Evolutionary conservation across 257 asterid species (phyloP), one percentile per base, ranked within the genome.

Genomic region (Eustoma russellianum): DNA sequence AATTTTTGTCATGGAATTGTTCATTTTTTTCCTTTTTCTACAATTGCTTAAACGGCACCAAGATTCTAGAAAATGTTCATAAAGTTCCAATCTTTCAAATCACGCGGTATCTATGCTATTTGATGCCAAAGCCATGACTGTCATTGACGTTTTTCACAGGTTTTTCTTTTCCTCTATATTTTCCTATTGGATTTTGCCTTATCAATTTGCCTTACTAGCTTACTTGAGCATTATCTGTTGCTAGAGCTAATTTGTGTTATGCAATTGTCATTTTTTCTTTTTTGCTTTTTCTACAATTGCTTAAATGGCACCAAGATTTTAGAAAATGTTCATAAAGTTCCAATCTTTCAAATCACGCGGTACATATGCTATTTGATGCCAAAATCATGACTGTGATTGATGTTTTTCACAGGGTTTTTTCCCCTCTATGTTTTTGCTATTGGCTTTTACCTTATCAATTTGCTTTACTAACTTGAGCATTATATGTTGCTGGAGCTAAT

Each of bases 91-190:
- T 24, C 2, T 24, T 24, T 24, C 3, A 2, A 24, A 24, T 24
- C 2, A 4, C 30, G 30, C n/a, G n/a, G n/a, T n/a, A n/a, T n/a
- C n/a, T 60, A 66, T 92, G 61, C 55, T 92, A 33, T 73, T 92
- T 67, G 94, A 92, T 76, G 85, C 78, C 9, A 85, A 75, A 76
- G 74, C 94, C 59, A 72, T 85, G 97, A 78, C 67, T 41, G 86
- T 85, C 0, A 73, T 83, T 9, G 91, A 81, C 70, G 70, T 85
- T 34, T 92, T 92, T 69, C 97, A 92, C 79, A 83, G 97, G 97
- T 92, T 48, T 45, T 17, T 63, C 6, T 38, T 53, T 54, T 3
- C 9, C 35, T 12, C 41, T 55, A 13, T 34, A 13, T 38, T 38
- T 38, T 38, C 7, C 12, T 38, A 7, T 38, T 38, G 43, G 12